Conservation (phyloP, 1,139 yeast species). For the Geotrichum histeridarum region DNA sequence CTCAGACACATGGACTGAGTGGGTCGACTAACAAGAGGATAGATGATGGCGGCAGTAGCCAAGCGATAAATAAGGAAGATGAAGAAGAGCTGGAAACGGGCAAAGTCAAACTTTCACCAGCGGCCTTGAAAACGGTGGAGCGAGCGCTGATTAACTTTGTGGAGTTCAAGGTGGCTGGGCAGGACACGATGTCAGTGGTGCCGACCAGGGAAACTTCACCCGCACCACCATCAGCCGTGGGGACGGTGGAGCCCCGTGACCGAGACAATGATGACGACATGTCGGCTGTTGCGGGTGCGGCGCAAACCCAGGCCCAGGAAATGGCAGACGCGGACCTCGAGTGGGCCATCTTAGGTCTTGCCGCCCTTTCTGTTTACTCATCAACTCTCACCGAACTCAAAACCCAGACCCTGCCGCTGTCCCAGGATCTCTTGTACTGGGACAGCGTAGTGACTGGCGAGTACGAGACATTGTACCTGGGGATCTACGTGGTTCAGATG, state of each 20-base stretch:
- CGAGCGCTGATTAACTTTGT: too few relatives aligned
- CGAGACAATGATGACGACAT: too few relatives aligned
- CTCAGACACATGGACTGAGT: not conserved
- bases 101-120: too few relatives aligned
- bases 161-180: too few relatives aligned
- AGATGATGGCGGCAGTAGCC: too few relatives aligned
- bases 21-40: not conserved
- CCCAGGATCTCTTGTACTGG: conserved; percentile 36
- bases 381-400: conserved; percentile 30
- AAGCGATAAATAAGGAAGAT: too few relatives aligned
- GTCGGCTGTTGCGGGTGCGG: too few relatives aligned
- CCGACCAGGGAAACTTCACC: too few relatives aligned
- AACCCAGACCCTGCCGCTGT: conserved; percentile 33
- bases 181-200: too few relatives aligned
- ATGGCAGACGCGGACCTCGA: conserved; percentile 9
- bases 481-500: conserved; percentile 12
- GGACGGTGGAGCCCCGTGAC: too few relatives aligned
- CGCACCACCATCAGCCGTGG: too few relatives aligned
- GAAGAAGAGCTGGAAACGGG: too few relatives aligned
- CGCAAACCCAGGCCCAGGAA: not conserved
- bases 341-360: conserved; percentile 21
- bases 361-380: conserved; percentile 25
- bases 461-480: conserved; percentile 2
- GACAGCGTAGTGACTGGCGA: conserved; percentile 27
- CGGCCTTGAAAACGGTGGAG: not conserved